Evolutionary conservation across 306 rosid species (phyloP).

Genomic region (Hippophae rhamnoides): DNA sequence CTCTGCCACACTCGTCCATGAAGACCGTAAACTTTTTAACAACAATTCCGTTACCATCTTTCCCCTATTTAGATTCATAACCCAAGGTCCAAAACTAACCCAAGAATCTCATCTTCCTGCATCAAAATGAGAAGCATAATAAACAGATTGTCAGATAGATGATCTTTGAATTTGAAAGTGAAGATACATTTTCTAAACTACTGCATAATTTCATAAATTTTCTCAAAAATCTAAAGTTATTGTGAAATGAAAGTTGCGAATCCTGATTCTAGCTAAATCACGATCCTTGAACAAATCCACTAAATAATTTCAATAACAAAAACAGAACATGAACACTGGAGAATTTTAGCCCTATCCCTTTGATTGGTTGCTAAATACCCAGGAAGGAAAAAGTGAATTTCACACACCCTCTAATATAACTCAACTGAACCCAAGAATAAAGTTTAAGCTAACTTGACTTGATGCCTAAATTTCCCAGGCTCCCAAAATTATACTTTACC

Average conservation of each 20-base stretch:
- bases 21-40: conserved; percentile 31
- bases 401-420: neutral
- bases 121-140: conserved; percentile 14
- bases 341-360: conserved; percentile 6
- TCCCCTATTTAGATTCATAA: conserved; percentile 30
- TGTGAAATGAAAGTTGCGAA: neutral
- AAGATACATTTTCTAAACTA: neutral
- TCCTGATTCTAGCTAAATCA: neutral
- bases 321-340: neutral
- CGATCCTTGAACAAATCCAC: neutral
- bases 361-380: conserved; percentile 6
- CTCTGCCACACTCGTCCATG: conserved; percentile 34
- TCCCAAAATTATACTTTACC: neutral
- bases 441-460: neutral
- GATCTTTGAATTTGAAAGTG: neutral
- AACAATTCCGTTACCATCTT: conserved; percentile 31
- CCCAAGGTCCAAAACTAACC: conserved; percentile 11
- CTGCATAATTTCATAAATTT: neutral
- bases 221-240: neutral
- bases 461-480: neutral
- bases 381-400: neutral
- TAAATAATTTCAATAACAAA: neutral
- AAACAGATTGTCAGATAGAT: conserved; percentile 18
- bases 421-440: neutral
- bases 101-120: conserved; percentile 26